These are phyloP conservation scores for Exophiala bonariae DNA, from an alignment of 2,329 filamentous ascomycete genomes.

Conservation along the genomic window DNA sequence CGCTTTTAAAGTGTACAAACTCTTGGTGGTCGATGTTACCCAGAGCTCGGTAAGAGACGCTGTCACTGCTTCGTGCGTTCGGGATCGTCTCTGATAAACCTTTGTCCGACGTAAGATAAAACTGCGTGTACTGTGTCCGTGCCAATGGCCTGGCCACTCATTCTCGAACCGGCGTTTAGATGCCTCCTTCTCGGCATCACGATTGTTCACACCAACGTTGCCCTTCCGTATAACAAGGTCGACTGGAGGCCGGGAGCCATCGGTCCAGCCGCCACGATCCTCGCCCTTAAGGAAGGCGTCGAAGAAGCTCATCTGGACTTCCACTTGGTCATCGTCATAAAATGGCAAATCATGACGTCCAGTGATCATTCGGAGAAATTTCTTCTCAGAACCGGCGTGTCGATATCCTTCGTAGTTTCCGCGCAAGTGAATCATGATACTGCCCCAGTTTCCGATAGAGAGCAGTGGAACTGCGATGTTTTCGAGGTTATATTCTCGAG, in stretches of 20 bases:
- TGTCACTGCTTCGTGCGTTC: conserved; percentile 32
- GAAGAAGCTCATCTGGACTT: conserved; percentile 66
- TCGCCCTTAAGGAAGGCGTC: conserved; percentile 71
- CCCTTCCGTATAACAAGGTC: conserved; percentile 64
- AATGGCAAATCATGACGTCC: conserved; percentile 72
- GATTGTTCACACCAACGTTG: conserved; percentile 64
- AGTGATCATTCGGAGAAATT: conserved; percentile 69
- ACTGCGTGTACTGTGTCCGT: conserved; percentile 63
- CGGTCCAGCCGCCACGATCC: conserved; percentile 50
- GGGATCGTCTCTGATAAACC: conserved; percentile 40
- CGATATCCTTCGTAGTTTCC: conserved; percentile 66
- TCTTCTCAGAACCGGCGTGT: conserved; percentile 64
- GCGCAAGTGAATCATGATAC: conserved; percentile 67
- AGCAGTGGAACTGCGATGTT: conserved; percentile 69
- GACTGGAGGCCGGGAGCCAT: conserved; percentile 54
- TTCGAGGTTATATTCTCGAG: conserved; percentile 64
- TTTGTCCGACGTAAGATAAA: conserved; percentile 55
- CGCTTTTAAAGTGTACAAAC: conserved; percentile 58
- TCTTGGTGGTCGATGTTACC: conserved; percentile 58
- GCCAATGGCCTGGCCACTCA: conserved; percentile 69
- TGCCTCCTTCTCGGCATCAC: conserved; percentile 59
- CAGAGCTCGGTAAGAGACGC: conserved; percentile 60
- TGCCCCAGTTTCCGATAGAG: conserved; percentile 70
- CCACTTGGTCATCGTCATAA: conserved; percentile 69
- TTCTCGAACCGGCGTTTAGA: conserved; percentile 57